Base-by-base conservation (phyloP, 169 alveolate species). In the Cryptosporidium bovis region DNA sequence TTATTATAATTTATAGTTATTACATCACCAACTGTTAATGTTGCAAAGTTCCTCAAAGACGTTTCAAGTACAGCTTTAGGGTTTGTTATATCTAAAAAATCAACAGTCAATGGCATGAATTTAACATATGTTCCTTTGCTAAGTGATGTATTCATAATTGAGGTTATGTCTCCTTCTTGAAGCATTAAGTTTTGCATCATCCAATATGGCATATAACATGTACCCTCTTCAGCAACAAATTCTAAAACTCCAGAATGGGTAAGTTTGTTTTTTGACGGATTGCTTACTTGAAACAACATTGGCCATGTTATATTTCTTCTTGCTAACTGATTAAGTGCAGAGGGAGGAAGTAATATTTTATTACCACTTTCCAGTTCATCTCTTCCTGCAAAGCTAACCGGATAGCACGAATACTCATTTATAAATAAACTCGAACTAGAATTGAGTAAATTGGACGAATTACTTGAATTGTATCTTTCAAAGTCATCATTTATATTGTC, bases 1-100 rank as follows among this genome's bases (percentile, higher is more conserved):
- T 94, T 95, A 34, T 94, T 92, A 87, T 96, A 96, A 66, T 93
- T 94, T 58, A 97, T 95, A 51, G 94, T 94, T 51, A 97, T 97
- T 56, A 93, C 90, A 77, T 97, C 99, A 18, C 98, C 99, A 83
- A 95, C 91, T 36, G 97, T 96, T 44, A 96, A 90, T 48, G 98
- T 95, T 18, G 97, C 96, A 83, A 94, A 97, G 82, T 95, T 95
- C 60, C 98, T 92, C 60, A 97, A 84, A 31, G 98, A 95, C 55
- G 95, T 95, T 91, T 96, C 99, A 36, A 96, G 90, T 94, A 97
- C 97, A 24, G 98, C 98, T 66, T 96, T 95, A n/a, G 98, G 99
- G 82, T 96, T 97, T 8, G 98, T 94, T 51, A 96, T 91, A 90
- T 97, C 97, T 91, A 96, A 95, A 91, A 95, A 97, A 64, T 95